These are phyloP conservation scores for Galeopsis tetrahit DNA, from an alignment of 257 asterid genomes.

Conservation along the genomic window DNA sequence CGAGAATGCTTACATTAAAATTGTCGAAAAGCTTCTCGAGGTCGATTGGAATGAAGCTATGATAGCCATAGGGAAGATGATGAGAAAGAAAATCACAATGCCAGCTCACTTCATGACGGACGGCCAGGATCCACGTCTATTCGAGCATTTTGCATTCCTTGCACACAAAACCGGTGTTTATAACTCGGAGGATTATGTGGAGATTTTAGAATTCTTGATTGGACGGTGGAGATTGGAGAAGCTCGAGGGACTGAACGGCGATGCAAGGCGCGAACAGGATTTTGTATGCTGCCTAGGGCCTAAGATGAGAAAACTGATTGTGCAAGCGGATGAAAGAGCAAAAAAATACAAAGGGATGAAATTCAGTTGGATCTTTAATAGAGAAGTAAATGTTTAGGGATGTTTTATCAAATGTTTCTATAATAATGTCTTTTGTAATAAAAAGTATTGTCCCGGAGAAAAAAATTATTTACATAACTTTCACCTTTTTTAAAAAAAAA, in stretches of 20 bases:
- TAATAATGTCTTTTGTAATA: too few species aligned
- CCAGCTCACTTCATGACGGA: slow-evolving; percentile 22
- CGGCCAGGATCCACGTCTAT: slow-evolving; percentile 6
- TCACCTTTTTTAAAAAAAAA: too few species aligned
- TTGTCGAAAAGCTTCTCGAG: neutral
- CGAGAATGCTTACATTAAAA: too few species aligned
- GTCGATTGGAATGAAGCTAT: neutral
- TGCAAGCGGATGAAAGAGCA: slow-evolving; percentile 20
- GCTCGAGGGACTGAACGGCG: neutral
- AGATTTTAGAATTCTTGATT: slow-evolving; percentile 5
- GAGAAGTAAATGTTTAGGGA: neutral
- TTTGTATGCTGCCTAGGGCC: slow-evolving; percentile 6
- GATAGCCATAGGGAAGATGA: neutral
- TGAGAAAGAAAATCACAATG: neutral
- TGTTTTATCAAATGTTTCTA: too few species aligned
- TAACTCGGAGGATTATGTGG: neutral
- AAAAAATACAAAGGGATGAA: slow-evolving; percentile 27
- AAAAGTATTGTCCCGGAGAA: too few species aligned
- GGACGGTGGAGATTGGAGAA: slow-evolving; percentile 8
- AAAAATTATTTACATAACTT: too few species aligned
- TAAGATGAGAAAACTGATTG: neutral
- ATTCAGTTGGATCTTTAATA: slow-evolving; percentile 20
- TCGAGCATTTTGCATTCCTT: neutral
- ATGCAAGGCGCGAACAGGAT: slow-evolving; percentile 9
- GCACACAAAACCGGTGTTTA: neutral